Evolutionary conservation across 2,329 filamentous ascomycete genomes (phyloP).

Genomic region (Colletotrichum sansevieriae): DNA sequence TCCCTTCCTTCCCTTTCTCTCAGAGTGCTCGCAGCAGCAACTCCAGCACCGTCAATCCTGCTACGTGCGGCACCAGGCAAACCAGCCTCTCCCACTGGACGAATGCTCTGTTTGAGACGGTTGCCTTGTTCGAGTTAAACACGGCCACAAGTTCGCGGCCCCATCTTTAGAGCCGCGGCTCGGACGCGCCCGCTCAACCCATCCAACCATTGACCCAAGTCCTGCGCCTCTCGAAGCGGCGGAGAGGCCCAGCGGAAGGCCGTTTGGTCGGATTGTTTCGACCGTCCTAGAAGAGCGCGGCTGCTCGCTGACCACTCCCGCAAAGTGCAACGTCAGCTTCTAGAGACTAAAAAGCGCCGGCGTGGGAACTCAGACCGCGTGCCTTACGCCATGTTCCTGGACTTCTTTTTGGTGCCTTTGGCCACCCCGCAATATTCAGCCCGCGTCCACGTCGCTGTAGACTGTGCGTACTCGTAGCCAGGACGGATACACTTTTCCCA

Average conservation of each 20-base stretch:
- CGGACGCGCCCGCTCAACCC: constrained; percentile 34
- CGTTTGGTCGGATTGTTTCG: constrained; percentile 23
- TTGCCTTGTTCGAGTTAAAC: constrained; percentile 26
- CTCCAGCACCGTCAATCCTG: no score
- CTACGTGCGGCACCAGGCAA: not conserved
- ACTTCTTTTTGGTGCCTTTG: not conserved
- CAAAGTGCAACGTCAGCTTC: constrained; percentile 18
- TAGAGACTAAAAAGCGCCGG: constrained; percentile 4
- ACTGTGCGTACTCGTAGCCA: constrained; percentile 13
- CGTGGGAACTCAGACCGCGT: not conserved
- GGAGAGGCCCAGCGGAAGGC: not conserved
- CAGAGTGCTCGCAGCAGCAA: no score
- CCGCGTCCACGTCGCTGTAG: not conserved
- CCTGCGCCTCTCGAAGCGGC: constrained; percentile 23
- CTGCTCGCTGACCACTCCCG: constrained; percentile 14
- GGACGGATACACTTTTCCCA: constrained; percentile 20
- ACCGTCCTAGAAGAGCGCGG: constrained; percentile 27
- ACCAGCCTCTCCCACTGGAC: constrained; percentile 15
- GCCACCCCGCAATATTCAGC: no score
- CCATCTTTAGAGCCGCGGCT: constrained; percentile 32
- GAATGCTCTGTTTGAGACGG: constrained; percentile 29
- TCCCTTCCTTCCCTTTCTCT: not conserved
- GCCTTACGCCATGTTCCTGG: not conserved
- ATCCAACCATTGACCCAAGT: constrained; percentile 36
- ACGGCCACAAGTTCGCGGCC: constrained; percentile 35